Conservation (phyloP, 2,329 filamentous ascomycete genomes). For the Fusarium heterosporum region DNA sequence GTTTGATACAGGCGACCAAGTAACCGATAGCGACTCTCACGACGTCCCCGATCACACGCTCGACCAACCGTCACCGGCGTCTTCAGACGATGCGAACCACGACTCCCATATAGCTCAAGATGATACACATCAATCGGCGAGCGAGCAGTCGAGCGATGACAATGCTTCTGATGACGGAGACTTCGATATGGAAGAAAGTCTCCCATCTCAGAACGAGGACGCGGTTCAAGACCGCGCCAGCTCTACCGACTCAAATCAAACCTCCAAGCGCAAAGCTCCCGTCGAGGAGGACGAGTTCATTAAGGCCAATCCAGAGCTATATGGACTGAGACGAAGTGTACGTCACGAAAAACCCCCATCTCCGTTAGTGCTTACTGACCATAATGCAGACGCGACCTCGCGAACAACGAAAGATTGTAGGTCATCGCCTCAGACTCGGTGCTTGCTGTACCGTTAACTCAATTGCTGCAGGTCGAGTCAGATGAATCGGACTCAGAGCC, state of each 20-base stretch:
- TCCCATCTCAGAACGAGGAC: conserved; percentile 59
- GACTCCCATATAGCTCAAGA: conserved; percentile 56
- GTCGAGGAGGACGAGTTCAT: conserved; percentile 85
- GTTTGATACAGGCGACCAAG: conserved; percentile 52
- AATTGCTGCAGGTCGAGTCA: conserved; percentile 58
- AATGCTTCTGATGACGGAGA: conserved; percentile 76
- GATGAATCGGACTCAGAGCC: conserved; percentile 78
- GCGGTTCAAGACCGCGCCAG: conserved; percentile 69
- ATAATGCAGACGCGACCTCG: conserved; percentile 64
- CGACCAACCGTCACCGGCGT: conserved; percentile 58
- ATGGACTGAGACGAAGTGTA: conserved; percentile 94
- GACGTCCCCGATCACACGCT: conserved; percentile 72
- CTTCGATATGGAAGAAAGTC: conserved; percentile 77
- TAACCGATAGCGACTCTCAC: conserved; percentile 77
- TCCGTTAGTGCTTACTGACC: conserved; percentile 49
- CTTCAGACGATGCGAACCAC: conserved; percentile 58
- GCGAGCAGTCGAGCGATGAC: conserved; percentile 62
- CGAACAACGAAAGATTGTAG: conserved; percentile 69
- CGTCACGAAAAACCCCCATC: conserved; percentile 53
- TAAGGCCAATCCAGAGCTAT: conserved; percentile 90
- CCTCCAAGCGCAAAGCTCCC: conserved; percentile 77
- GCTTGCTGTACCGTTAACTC: conserved; percentile 24
- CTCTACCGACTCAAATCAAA: conserved; percentile 77
- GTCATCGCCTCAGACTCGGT: conserved; percentile 42
- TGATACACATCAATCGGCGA: conserved; percentile 58